These are phyloP conservation scores for Chlamydomonas reinhardtii DNA, from an alignment of 163 green algal species.

Conservation along the genomic window DNA sequence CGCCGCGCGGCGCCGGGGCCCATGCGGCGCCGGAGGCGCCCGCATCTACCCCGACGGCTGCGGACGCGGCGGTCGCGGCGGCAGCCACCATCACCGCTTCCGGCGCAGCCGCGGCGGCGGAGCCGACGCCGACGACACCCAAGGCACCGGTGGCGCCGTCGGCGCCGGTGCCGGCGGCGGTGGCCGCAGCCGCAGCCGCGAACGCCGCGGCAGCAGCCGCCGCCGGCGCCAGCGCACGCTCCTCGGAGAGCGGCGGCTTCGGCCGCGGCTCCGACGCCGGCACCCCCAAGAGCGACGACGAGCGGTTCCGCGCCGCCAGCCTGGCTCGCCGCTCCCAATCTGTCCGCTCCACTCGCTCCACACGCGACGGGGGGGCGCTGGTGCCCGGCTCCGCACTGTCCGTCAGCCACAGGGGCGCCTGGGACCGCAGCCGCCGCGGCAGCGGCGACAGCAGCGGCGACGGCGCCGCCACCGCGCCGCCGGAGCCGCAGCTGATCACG, in stretches of 20 bases:
- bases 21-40: too few species aligned
- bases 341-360: not conserved
- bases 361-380: not conserved
- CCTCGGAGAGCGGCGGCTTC: not conserved
- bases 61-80: not conserved
- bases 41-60: not conserved
- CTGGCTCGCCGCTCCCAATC: not conserved
- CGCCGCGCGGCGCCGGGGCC: not conserved
- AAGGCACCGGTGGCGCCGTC: too few species aligned
- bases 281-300: not conserved
- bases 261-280: not conserved
- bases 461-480: conserved; percentile 8
- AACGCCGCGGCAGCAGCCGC: conserved; percentile 21
- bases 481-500: conserved; percentile 39
- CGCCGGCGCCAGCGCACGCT: not conserved
- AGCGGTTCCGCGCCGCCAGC: not conserved
- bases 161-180: conserved; percentile 1
- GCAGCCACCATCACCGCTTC: not conserved
- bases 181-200: conserved; percentile 6
- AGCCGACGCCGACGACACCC: too few species aligned
- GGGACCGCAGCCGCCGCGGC: conserved; percentile 32
- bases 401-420: conserved; percentile 15
- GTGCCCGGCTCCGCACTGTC: not conserved
- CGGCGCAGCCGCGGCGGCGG: too few species aligned
- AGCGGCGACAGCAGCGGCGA: not conserved